Evolutionary conservation across 192 early-diverging fungal species (phyloP).

Genomic region (Funneliformis geosporum): DNA sequence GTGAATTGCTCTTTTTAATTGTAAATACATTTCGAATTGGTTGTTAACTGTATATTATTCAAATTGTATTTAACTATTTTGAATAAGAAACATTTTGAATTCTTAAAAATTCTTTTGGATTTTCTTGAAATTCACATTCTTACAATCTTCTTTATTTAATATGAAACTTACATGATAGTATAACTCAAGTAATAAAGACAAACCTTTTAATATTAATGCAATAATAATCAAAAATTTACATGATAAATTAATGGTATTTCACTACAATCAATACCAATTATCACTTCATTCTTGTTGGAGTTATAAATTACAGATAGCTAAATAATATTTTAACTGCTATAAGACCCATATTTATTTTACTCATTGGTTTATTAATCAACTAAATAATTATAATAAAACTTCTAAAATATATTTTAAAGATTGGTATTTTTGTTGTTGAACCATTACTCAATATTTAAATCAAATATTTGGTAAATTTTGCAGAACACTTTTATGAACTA

Average conservation of each 20-base stretch:
- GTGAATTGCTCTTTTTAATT: neutral
- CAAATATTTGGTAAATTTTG: neutral
- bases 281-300: too few species aligned
- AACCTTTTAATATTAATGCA: neutral
- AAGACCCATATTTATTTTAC: neutral
- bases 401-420: neutral
- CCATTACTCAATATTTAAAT: neutral
- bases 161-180: neutral
- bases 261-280: too few species aligned
- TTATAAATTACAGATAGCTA: neutral
- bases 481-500: neutral
- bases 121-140: neutral
- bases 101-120: neutral
- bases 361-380: neutral
- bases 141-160: neutral
- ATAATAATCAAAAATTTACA: too few species aligned
- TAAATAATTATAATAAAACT: conserved; percentile 2
- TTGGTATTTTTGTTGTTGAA: neutral
- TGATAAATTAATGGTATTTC: too few species aligned
- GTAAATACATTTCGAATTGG: neutral
- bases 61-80: neutral
- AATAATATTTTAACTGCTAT: too few species aligned
- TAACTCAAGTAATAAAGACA: conserved; percentile 6
- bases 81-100: neutral
- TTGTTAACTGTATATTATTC: neutral